Evolutionary conservation across 352 stramenopile genomes (phyloP).

Genomic region (Phytophthora citrophthora): DNA sequence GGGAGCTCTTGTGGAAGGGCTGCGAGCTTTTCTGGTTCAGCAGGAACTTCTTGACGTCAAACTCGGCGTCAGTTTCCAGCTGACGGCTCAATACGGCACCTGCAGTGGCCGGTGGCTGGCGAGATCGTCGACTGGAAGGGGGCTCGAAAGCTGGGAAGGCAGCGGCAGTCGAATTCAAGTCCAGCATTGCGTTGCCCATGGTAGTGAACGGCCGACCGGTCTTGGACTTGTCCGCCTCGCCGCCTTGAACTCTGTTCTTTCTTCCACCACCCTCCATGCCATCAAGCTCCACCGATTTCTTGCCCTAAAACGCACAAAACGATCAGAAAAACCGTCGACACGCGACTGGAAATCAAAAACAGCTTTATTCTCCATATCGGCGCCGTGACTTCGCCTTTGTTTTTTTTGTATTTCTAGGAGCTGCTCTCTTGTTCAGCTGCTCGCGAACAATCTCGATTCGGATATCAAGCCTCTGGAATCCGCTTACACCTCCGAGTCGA

Average conservation of each 20-base stretch:
- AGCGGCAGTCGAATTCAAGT: conserved; percentile 16
- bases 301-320: too few relatives aligned
- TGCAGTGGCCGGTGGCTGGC: conserved; percentile 9
- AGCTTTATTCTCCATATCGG: conserved; percentile 32
- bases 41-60: conserved; percentile 71
- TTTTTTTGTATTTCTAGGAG: conserved; percentile 40
- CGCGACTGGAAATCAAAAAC: conserved; percentile 15
- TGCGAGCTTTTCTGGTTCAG: conserved; percentile 63
- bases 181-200: conserved; percentile 28
- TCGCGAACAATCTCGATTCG: background rate
- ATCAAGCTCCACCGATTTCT: too few relatives aligned
- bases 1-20: conserved; percentile 58
- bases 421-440: conserved; percentile 18
- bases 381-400: conserved; percentile 15
- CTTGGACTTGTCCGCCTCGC: too few relatives aligned
- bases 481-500: conserved; percentile 87
- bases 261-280: too few relatives aligned
- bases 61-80: conserved; percentile 34
- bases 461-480: background rate
- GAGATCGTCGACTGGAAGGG: conserved; percentile 3
- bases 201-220: conserved; percentile 45
- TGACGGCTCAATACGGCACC: background rate
- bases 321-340: conserved; percentile 13
- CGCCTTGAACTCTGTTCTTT: too few relatives aligned
- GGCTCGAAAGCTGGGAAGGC: conserved; percentile 4